Base-by-base conservation (phyloP, 495 filamentous ascomycete genomes). In the Penicillium crystallinum region DNA sequence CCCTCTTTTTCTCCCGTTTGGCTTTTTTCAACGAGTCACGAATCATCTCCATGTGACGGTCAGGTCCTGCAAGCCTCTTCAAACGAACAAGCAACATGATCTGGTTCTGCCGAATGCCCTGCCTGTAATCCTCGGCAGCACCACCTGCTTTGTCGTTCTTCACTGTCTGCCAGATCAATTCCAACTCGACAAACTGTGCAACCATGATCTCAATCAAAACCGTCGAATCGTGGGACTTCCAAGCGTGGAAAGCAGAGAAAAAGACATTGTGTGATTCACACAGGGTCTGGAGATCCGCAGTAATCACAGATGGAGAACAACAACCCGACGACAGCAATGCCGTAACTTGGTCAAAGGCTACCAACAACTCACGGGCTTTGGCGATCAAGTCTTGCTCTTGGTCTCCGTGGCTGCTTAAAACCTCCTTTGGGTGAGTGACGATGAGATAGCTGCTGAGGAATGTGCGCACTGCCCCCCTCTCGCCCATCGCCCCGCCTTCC, bases 161-260 rank as follows among this genome's bases (percentile, higher is more conserved):
- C 63, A 97, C 92, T 8, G 89, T 91, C 63, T 96, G 90, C 85
- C 90, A 96, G 29, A 98, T 98, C 21, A 90, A 82, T 64, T 98
- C 93, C 15, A 98, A 74, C 65, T 96, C 92, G 27, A 95, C 87
- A 65, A 96, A 97, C 65, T 96, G 91, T 39, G 91, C 85, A 21
- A 97, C 77, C 93, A 98, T 97, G 46, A 92, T 89, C 55, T 95
- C 88, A 50, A 97, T 86, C 29, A 98, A 70, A 4, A 90, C 87
- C 39, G 83, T 86, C 1, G 92, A 93, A 66, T 98, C 93, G 46
- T 90, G 83, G 8, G 90, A 81, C 66, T 97, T 96, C 93, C 93
- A 98, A 9, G 91, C 87, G 56, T 90, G 86, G 67, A 98, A 96
- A 15, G 92, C 91, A 27, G 90, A 90, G 61, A 88, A 84, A 65